phyloP scores from a whole-genome alignment of 2,329 filamentous ascomycete species.

The Lachnellula cervina region DNA sequence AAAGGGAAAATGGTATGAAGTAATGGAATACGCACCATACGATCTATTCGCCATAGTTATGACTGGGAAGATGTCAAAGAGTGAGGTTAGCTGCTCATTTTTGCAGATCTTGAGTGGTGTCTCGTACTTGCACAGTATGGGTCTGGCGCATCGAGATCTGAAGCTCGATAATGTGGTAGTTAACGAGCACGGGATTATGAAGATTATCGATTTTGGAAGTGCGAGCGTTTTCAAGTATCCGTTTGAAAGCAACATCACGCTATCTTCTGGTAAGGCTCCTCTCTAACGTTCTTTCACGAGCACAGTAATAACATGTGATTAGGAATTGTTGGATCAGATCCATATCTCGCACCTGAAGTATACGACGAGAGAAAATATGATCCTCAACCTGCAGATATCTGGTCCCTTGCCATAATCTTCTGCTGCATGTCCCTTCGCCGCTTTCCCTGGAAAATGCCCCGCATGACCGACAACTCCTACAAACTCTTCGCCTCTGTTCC shows the following conservation, averaged over 20 bases:
- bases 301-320: slow-evolving; percentile 11
- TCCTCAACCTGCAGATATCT: slow-evolving; percentile 89
- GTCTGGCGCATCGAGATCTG: slow-evolving; percentile 87
- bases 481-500: slow-evolving; percentile 86
- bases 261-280: slow-evolving; percentile 65
- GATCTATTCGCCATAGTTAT: slow-evolving; percentile 98
- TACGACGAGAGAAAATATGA: slow-evolving; percentile 94
- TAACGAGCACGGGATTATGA: slow-evolving; percentile 95
- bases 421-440: slow-evolving; percentile 95
- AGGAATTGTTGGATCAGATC: slow-evolving; percentile 82
- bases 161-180: slow-evolving; percentile 98
- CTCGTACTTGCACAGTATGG: slow-evolving; percentile 91
- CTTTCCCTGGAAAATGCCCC: slow-evolving; percentile 96
- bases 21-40: slow-evolving; percentile 97
- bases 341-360: slow-evolving; percentile 93
- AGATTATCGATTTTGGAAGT: slow-evolving; percentile 98
- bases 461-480: slow-evolving; percentile 88
- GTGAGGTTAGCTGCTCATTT: slow-evolving; percentile 87
- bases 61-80: slow-evolving; percentile 93
- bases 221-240: slow-evolving; percentile 96
- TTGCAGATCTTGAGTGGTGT: slow-evolving; percentile 93
- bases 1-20: slow-evolving; percentile 91
- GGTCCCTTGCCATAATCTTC: slow-evolving; percentile 97
- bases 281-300: neutral
- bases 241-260: slow-evolving; percentile 83